Evolutionary conservation across 257 asterid genomes (phyloP).

Genomic region (Petrea volubilis): DNA sequence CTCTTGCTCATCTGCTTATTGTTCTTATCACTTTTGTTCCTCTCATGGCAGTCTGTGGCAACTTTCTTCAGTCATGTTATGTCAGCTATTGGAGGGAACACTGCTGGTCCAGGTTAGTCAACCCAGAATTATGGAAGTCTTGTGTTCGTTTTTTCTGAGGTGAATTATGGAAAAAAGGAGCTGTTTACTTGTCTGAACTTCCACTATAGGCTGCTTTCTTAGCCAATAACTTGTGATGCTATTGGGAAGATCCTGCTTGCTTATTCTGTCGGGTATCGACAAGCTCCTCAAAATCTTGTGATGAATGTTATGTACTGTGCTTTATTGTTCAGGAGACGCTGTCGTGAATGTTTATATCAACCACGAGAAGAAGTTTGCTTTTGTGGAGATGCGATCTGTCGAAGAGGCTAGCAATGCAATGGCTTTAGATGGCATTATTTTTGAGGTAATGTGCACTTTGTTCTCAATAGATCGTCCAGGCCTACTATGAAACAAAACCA

Average conservation of each 20-base stretch:
- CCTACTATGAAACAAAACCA: not conserved
- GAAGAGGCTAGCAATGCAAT: constrained; percentile 99
- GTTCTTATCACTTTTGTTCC: not conserved
- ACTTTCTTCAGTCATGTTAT: constrained; percentile 94
- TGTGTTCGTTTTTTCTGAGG: not conserved
- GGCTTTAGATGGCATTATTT: constrained; percentile 95
- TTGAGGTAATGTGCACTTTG: constrained; percentile 59
- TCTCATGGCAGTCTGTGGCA: constrained; percentile 76
- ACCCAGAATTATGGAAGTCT: not conserved
- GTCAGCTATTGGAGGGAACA: constrained; percentile 97
- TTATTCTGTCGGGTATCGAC: too few species aligned
- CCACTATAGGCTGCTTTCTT: too few species aligned
- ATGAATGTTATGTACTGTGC: constrained; percentile 7
- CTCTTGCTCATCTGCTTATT: not conserved
- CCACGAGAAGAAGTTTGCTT: constrained; percentile 95
- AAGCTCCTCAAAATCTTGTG: not conserved
- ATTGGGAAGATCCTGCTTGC: too few species aligned
- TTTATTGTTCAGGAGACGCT: constrained; percentile 78
- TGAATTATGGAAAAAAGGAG: not conserved
- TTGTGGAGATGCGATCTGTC: constrained; percentile 97
- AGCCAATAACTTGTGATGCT: too few species aligned
- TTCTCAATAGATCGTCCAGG: not conserved
- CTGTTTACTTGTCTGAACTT: too few species aligned
- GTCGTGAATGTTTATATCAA: constrained; percentile 92
- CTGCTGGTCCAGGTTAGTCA: constrained; percentile 95